Base-by-base conservation (phyloP, 192 early-diverging fungal genomes). In the Podila epigama region DNA sequence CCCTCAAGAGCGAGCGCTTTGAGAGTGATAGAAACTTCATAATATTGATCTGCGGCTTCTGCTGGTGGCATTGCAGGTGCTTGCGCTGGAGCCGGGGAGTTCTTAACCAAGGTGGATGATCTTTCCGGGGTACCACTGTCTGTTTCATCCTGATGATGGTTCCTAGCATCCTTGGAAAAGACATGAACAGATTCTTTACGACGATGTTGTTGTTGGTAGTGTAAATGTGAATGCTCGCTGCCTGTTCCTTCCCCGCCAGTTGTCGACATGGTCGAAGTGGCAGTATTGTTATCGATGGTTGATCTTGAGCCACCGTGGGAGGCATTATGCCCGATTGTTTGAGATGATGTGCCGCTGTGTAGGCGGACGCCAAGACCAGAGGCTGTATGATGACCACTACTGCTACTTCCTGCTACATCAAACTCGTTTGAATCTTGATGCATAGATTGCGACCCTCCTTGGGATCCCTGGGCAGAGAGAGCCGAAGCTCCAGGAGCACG, bases 1-100 rank as follows among this genome's bases (percentile, higher is more conserved):
- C 73, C 73, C 33, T 77, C 73, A 1, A 77, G 37, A 13, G 73
- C 66, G n/a, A 77, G 40, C 13, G 73, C 73, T 42, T 68, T 77
- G 28, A 77, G 60, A 2, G 73, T 68, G 60, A 64, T 68, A 2
- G 73, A 77, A 0, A 77, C 73, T 39, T 77, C 73, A 33, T 77
- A 77, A 36, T 68, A 77, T 60, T 77, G 66, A 9, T 77, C 73
- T 9, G 63, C 73, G 5, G 51, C 55, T 32, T 77, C 73, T 15
- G n/a, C n/a, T n/a, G n/a, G n/a, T n/a, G 55, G 48, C 35, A 31
- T 44, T 13, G 42, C 20, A 33, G 39, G 28, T 33, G 36, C 48
- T 54, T 48, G 44, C n/a, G 5, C 4, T 1, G 44, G 44, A 1
- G 15, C 44, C 1, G 44, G 44, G 3, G 18, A 20, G 2, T 48